These are phyloP conservation scores for Globisporangium paddicum DNA, from an alignment of 352 stramenopile species.

Conservation along the genomic window DNA sequence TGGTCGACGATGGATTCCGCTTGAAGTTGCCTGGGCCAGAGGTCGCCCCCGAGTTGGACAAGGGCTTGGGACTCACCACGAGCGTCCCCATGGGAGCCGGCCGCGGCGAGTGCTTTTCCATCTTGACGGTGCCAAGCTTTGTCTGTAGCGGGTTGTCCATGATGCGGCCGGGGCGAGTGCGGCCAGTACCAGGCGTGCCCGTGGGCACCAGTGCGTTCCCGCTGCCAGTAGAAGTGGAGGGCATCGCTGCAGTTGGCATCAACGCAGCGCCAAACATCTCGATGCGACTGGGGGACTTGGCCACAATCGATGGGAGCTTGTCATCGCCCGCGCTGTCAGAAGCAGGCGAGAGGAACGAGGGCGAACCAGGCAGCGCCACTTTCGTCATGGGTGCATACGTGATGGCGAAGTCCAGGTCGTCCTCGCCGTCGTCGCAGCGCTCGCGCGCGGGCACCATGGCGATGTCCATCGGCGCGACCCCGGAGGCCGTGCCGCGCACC, in stretches of 20 bases:
- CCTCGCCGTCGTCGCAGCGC: constrained; percentile 28
- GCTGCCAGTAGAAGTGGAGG: constrained; percentile 2
- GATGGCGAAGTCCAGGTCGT: constrained; percentile 46
- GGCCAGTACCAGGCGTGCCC: constrained; percentile 28
- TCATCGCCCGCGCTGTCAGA: constrained; percentile 27
- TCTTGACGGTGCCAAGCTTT: constrained; percentile 24
- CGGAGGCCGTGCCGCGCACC: constrained; percentile 46
- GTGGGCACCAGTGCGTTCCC: constrained; percentile 7
- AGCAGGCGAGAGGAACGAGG: constrained; percentile 12
- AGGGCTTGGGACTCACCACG: constrained; percentile 21
- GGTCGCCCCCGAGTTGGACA: background rate
- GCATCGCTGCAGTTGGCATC: background rate
- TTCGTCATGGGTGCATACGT: constrained; percentile 36
- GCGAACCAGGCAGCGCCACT: constrained; percentile 19
- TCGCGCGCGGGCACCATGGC: constrained; percentile 15
- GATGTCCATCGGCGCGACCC: constrained; percentile 25
- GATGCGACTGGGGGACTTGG: constrained; percentile 36
- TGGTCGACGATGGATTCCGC: constrained; percentile 34
- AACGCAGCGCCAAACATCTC: constrained; percentile 14
- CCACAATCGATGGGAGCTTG: constrained; percentile 57
- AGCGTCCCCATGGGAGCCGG: constrained; percentile 17
- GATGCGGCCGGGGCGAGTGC: constrained; percentile 31
- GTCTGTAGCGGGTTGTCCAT: constrained; percentile 48
- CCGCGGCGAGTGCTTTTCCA: constrained; percentile 45
- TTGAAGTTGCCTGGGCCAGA: constrained; percentile 30